Conservation (phyloP, 441 rosid genomes). For the Lepidium campestre region DNA sequence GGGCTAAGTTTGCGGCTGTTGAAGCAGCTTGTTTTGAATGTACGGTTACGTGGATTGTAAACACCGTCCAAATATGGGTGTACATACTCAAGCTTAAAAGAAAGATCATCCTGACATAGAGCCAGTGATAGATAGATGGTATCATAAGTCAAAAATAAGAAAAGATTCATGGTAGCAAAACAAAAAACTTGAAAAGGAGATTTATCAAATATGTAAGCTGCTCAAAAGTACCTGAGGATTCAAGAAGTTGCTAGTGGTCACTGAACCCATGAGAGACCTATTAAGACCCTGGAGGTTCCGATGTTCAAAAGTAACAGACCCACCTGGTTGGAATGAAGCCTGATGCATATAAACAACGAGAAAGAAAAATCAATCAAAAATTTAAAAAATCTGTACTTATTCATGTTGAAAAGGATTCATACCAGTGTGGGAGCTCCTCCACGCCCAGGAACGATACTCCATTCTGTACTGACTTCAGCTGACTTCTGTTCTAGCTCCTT, state of each 20-base stretch:
- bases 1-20: slow-evolving; percentile 95
- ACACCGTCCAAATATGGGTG: slow-evolving; percentile 94
- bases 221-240: slow-evolving; percentile 55
- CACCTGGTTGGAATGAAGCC: slow-evolving; percentile 96
- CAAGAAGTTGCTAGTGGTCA: slow-evolving; percentile 93
- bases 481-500: slow-evolving; percentile 92
- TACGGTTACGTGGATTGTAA: slow-evolving; percentile 74
- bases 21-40: slow-evolving; percentile 77
- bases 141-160: not conserved
- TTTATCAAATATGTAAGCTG: not conserved
- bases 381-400: not conserved
- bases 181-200: not conserved
- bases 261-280: slow-evolving; percentile 87
- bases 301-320: slow-evolving; percentile 93
- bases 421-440: slow-evolving; percentile 96
- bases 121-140: too few relatives aligned
- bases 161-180: slow-evolving; percentile 32
- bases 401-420: slow-evolving; percentile 5
- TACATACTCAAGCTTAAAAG: slow-evolving; percentile 90
- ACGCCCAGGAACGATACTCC: slow-evolving; percentile 97
- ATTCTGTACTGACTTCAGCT: slow-evolving; percentile 96
- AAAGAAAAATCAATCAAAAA: not conserved
- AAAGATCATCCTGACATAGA: slow-evolving; percentile 58
- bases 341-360: slow-evolving; percentile 19
- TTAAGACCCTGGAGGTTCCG: slow-evolving; percentile 85